These are phyloP conservation scores for Jamesozyma piceae DNA, from an alignment of 805 yeast genomes.

Conservation along the genomic window DNA sequence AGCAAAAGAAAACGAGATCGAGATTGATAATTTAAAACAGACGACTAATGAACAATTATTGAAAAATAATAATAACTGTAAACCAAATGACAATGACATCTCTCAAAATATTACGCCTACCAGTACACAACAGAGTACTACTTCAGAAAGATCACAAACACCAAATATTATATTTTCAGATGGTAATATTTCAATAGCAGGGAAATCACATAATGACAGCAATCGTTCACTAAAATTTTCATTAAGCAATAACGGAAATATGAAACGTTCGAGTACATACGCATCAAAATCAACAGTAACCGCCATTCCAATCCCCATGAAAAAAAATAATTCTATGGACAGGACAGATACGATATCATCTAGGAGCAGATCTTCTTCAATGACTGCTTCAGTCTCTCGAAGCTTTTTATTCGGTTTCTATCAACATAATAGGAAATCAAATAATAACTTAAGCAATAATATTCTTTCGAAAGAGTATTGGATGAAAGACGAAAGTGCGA, in stretches of 20 bases:
- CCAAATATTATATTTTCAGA: background rate
- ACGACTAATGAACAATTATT: background rate
- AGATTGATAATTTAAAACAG: background rate
- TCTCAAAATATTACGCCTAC: background rate
- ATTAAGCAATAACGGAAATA: slow-evolving; percentile 19
- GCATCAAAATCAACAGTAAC: slow-evolving; percentile 28
- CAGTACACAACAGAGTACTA: background rate
- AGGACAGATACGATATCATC: slow-evolving; percentile 31
- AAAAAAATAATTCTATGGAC: slow-evolving; percentile 16
- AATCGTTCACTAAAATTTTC: slow-evolving; percentile 15
- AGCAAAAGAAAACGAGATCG: background rate
- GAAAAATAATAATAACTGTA: background rate
- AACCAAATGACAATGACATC: background rate
- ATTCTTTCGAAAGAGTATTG: slow-evolving; percentile 62
- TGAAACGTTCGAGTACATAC: slow-evolving; percentile 28
- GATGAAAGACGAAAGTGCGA: slow-evolving; percentile 92
- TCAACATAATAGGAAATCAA: slow-evolving; percentile 19
- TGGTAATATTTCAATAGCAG: background rate
- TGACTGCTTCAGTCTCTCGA: slow-evolving; percentile 36
- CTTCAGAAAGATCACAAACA: background rate
- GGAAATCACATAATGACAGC: background rate
- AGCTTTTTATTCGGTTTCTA: slow-evolving; percentile 36
- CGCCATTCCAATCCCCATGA: slow-evolving; percentile 27
- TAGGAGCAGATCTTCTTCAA: slow-evolving; percentile 33
- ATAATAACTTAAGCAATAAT: slow-evolving; percentile 15